Base-by-base conservation (phyloP, 225 moss, liverwort and hornwort species). In the Sphagnum tenellum region DNA sequence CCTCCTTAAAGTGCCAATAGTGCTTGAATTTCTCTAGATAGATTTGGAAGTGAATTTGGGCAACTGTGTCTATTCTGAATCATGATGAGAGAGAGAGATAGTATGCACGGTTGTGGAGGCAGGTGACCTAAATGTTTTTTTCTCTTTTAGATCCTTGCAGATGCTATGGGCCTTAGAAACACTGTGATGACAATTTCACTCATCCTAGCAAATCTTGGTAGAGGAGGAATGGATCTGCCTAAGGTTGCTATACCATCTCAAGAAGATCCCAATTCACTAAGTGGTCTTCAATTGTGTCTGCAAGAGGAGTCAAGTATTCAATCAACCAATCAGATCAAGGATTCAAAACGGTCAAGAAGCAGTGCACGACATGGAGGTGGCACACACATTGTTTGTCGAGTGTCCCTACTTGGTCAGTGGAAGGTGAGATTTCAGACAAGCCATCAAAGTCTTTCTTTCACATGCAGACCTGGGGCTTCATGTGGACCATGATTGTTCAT, bases 131-230 rank as follows among this genome's bases (percentile, higher is more conserved):
- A 29, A 29, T 29, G 29, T 29, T 29, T 29, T 1, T 29, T 29
- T 29, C 29, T 29, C 29, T 29, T 13, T 50, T 89, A 93, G 93
- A 94, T 94, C 71, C 77, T 94, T 69, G 90, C 90, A 63, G 93
- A 94, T 82, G 90, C 93, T 11, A 94, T 94, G 90, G 93, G 90
- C 55, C 72, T 94, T 70, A 90, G 93, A n/a, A 94, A 94, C 64
- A 94, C 93, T 9, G 90, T 94, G 63, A 94, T 94, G 93, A 84
- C 69, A 7, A 94, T 94, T 72, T 78, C 93, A 61, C 70, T 85
- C 49, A 66, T 94, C 10, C 63, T 88, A 61, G 73, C 90, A 62
- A 84, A 80, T 73, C 86, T 79, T 75, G 88, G 88, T 46, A 81
- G 66, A 79, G 90, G 93, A 56, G 90, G 90, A 67, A 5, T 72